phyloP scores from a whole-genome alignment of 768 basidiomycete species.

The Crassisporium funariophilum region DNA sequence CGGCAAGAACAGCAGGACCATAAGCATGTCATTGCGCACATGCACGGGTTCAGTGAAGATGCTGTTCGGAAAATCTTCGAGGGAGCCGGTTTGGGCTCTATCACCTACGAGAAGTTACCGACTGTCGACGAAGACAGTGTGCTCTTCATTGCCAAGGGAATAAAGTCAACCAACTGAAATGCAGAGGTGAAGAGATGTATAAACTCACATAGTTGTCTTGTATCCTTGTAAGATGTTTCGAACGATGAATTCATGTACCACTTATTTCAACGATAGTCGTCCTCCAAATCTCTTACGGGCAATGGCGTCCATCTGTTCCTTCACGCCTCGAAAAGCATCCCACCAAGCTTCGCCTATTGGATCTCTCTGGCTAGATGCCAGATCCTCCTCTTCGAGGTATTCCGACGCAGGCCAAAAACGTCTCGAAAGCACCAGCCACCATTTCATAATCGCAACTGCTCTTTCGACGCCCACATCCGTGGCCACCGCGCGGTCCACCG shows the following conservation, averaged over 20 bases:
- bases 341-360: slow-evolving; percentile 78
- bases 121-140: slow-evolving; percentile 35
- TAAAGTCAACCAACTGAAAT: slow-evolving; percentile 31
- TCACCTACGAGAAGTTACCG: slow-evolving; percentile 39
- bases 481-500: slow-evolving; percentile 56
- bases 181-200: no score
- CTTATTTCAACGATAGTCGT: slow-evolving; percentile 58
- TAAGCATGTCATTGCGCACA: slow-evolving; percentile 57
- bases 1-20: slow-evolving; percentile 24
- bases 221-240: neutral
- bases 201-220: neutral
- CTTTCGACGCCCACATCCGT: slow-evolving; percentile 67
- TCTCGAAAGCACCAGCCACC: slow-evolving; percentile 78
- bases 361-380: slow-evolving; percentile 34
- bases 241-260: no score
- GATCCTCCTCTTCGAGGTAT: slow-evolving; percentile 37
- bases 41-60: slow-evolving; percentile 50
- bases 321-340: slow-evolving; percentile 73
- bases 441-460: slow-evolving; percentile 71
- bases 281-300: slow-evolving; percentile 75
- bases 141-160: slow-evolving; percentile 62
- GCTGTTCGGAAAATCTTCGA: slow-evolving; percentile 54
- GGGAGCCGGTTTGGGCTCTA: slow-evolving; percentile 49
- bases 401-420: slow-evolving; percentile 65
- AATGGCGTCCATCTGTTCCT: slow-evolving; percentile 64